Evolutionary conservation across 2,329 filamentous ascomycete genomes (phyloP).

Genomic region (Scopulariopsis brevicaulis): DNA sequence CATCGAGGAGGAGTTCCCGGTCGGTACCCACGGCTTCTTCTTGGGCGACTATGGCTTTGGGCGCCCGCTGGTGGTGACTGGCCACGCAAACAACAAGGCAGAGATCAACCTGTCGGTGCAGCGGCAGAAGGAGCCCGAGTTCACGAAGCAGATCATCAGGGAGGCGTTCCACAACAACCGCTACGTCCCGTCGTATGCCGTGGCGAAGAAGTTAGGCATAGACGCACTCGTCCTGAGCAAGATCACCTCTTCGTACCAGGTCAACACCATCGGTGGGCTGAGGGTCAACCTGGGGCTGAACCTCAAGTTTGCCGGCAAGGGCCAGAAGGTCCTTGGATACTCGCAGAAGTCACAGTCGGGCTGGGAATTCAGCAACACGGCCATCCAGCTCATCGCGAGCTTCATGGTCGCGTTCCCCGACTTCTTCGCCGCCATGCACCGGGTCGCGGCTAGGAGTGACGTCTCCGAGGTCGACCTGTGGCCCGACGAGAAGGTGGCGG

Average conservation of each 20-base stretch:
- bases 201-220: constrained; percentile 70
- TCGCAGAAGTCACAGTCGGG: constrained; percentile 76
- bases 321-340: constrained; percentile 91
- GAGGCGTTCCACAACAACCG: constrained; percentile 58
- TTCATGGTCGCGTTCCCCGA: constrained; percentile 95
- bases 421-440: constrained; percentile 82
- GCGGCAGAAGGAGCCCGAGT: constrained; percentile 67
- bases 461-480: constrained; percentile 82
- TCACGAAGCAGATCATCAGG: constrained; percentile 62
- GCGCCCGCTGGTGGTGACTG: constrained; percentile 71
- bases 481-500: constrained; percentile 57
- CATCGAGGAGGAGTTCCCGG: constrained; percentile 83
- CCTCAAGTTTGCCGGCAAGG: constrained; percentile 91
- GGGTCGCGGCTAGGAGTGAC: constrained; percentile 75
- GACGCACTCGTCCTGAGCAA: constrained; percentile 87
- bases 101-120: constrained; percentile 67
- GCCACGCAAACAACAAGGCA: constrained; percentile 63
- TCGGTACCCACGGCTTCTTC: constrained; percentile 78
- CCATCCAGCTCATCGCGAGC: constrained; percentile 66
- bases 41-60: constrained; percentile 90
- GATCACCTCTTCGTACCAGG: constrained; percentile 87
- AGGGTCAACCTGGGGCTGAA: constrained; percentile 89
- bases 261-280: constrained; percentile 65
- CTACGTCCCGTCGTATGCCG: constrained; percentile 81
- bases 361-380: constrained; percentile 90